Evolutionary conservation across 257 asterid genomes (phyloP), one percentile per base, ranked within the genome.

Genomic region (Knoxia roxburghii): DNA sequence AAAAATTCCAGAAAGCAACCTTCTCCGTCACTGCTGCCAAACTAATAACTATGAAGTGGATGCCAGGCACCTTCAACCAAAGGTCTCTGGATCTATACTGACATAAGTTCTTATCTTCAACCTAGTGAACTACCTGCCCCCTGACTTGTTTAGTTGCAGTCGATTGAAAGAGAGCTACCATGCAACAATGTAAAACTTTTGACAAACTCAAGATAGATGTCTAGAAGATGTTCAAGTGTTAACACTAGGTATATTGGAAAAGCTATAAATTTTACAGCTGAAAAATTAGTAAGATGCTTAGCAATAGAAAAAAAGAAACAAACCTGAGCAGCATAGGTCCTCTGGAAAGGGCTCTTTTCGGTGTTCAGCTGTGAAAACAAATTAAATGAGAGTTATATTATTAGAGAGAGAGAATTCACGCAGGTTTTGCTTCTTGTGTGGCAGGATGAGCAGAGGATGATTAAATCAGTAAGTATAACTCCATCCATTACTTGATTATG

Each of bases 321-420:
- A 68, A 86, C 94, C 94, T 86, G 94, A 62, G 75, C 68, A 55
- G 90, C 94, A 59, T 80, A 86, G 7, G 90, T 82, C 68, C 90
- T 80, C 74, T 84, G 90, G 72, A 86, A 86, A 48, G 94, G 90
- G 65, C 94, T 86, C 77, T 84, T 86, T 45, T 79, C 84, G 37
- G 80, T 71, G 77, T 86, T 86, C 24, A 86, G 94, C 94, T 86
- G 60, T 41, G 75, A 72, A 60, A 74, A 18, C 65, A 69, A 45
- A 46, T 32, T 43, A 29, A 32, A 53, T 52, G 33, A 15, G 43
- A 51, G 32, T 64, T 64, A 9, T 23, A 69, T 33, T 57, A 59
- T 32, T 27, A 24, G 64, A 43, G 23, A 41, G 58, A 53, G 4
- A 18, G 23, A 68, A 43, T 27, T 20, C 43, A 56, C 15, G 5